These are phyloP conservation scores for Prunus fruticosa DNA, from an alignment of 306 rosid genomes.

Conservation along the genomic window DNA sequence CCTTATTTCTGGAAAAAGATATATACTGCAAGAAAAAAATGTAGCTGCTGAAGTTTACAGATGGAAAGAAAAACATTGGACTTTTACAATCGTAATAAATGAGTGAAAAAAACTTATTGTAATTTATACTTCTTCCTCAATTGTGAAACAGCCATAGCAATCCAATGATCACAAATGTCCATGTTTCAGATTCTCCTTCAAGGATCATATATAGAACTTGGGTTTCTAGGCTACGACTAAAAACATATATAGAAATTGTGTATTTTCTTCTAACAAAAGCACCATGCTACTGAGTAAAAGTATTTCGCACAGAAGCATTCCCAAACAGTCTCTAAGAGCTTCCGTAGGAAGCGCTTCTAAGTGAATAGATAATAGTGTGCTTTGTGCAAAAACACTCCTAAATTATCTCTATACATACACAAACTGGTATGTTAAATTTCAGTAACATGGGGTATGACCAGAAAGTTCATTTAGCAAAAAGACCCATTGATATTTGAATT, in stretches of 20 bases:
- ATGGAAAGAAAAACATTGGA: not conserved
- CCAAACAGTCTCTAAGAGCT: not conserved
- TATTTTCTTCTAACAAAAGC: not conserved
- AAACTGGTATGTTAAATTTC: not conserved
- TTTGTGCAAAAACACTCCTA: not conserved
- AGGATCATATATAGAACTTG: not conserved
- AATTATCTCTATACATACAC: not conserved
- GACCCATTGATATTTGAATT: not conserved
- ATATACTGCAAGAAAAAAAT: not conserved
- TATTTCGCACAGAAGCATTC: not conserved
- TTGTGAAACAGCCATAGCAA: not conserved
- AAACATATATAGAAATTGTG: not conserved
- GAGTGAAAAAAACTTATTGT: not conserved
- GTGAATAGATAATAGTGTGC: not conserved
- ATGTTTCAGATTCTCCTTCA: not conserved
- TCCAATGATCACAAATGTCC: not conserved
- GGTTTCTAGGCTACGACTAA: not conserved
- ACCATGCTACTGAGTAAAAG: not conserved
- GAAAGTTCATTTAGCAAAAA: slow-evolving; percentile 5
- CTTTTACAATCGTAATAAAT: not conserved
- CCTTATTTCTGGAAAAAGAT: not conserved
- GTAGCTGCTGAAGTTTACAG: not conserved
- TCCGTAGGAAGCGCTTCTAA: not conserved
- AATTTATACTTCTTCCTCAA: not conserved
- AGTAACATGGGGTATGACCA: not conserved